A percentile compares a stretch with the other conserved stretches of the same genome.
These are phyloP conservation scores for Moesziomyces sp. DNA, from an alignment of 1,284 basidiomycete species.

Conservation along the genomic window DNA sequence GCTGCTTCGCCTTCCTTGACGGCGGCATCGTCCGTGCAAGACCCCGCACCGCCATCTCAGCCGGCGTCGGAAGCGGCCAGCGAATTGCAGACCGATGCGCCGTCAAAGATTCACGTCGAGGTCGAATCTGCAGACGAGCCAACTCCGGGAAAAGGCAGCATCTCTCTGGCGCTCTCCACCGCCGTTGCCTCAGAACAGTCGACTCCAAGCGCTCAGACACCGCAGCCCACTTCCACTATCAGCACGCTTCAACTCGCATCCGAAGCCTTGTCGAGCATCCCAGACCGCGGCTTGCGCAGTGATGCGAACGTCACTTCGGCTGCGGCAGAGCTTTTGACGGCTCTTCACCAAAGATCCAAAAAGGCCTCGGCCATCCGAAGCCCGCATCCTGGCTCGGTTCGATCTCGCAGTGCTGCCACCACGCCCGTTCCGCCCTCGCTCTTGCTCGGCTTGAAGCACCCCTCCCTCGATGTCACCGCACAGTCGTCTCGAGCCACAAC, in stretches of 20 bases:
- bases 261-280: constrained; percentile 29
- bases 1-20: no score
- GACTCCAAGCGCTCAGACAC: constrained; percentile 20
- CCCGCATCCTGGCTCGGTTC: constrained; percentile 23
- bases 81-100: no score
- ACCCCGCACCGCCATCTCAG: no score
- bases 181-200: constrained; percentile 12
- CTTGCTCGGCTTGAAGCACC: constrained; percentile 14
- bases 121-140: no score
- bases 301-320: constrained; percentile 9
- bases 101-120: no score
- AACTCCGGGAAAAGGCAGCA: no score
- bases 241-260: constrained; percentile 35
- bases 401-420: constrained; percentile 34
- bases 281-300: background rate
- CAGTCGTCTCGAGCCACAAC: constrained; percentile 34
- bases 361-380: constrained; percentile 39
- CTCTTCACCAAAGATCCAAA: constrained; percentile 28
- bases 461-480: constrained; percentile 28
- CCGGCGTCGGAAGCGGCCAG: no score
- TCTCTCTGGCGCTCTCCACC: constrained; percentile 1
- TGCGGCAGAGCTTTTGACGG: constrained; percentile 25
- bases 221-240: constrained; percentile 22
- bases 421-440: constrained; percentile 32
- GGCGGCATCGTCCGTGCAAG: no score